Conservation (phyloP, 2,329 filamentous ascomycete species). For the Claviceps quebecensis region DNA sequence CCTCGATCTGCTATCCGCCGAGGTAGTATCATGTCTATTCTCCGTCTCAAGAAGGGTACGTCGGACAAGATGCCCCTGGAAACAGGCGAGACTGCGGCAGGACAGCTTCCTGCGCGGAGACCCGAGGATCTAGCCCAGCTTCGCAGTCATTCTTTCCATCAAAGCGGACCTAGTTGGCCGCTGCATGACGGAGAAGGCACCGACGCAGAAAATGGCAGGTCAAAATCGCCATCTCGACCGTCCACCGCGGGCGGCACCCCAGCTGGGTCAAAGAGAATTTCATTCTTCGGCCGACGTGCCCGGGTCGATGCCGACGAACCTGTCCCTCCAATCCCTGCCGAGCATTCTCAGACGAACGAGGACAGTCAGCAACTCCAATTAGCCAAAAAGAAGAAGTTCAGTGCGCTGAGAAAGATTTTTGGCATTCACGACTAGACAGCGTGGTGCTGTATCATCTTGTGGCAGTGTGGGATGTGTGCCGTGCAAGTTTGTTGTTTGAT, state of each 20-base stretch:
- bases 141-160: slow-evolving; percentile 21
- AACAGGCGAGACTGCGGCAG: slow-evolving; percentile 39
- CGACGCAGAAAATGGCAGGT: slow-evolving; percentile 13
- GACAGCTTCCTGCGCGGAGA: slow-evolving; percentile 48
- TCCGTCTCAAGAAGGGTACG: slow-evolving; percentile 47
- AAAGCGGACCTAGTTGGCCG: slow-evolving; percentile 20
- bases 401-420: slow-evolving; percentile 51
- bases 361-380: slow-evolving; percentile 2
- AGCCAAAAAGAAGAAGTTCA: slow-evolving; percentile 53
- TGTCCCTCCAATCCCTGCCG: slow-evolving; percentile 3
- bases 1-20: slow-evolving; percentile 16
- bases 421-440: slow-evolving; percentile 29
- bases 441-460: slow-evolving; percentile 6
- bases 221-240: slow-evolving; percentile 17
- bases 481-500: neutral
- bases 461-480: neutral
- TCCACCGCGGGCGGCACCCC: slow-evolving; percentile 19
- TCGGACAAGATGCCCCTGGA: slow-evolving; percentile 40
- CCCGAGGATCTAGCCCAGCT: slow-evolving; percentile 36
- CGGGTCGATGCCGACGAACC: slow-evolving; percentile 7
- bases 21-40: slow-evolving; percentile 40
- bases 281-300: slow-evolving; percentile 18
- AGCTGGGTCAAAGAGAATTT: slow-evolving; percentile 11
- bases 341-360: neutral
- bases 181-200: slow-evolving; percentile 18